Conservation (phyloP, 495 filamentous ascomycete genomes). For the Usnea hakonensis region DNA sequence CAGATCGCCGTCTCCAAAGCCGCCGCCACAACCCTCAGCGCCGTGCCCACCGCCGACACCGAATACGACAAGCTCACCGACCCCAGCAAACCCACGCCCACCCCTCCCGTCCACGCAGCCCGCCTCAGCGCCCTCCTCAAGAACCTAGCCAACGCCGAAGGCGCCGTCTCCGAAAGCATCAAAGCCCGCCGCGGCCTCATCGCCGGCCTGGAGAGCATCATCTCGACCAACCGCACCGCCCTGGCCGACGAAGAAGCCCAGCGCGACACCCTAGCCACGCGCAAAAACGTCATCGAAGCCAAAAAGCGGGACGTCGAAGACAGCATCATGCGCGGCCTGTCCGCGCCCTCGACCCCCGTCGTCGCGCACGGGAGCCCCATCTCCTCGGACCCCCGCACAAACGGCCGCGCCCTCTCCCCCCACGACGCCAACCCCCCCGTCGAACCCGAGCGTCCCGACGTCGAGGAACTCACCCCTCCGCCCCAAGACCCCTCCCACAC, state of each 20-base stretch:
- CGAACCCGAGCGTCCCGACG: slow-evolving; percentile 59
- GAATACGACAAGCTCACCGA: slow-evolving; percentile 80
- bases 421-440: slow-evolving; percentile 25
- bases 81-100: slow-evolving; percentile 53
- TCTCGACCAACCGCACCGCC: slow-evolving; percentile 64
- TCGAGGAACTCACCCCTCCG: slow-evolving; percentile 80
- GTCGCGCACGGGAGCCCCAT: slow-evolving; percentile 29
- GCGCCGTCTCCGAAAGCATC: slow-evolving; percentile 81
- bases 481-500: slow-evolving; percentile 45
- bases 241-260: slow-evolving; percentile 60
- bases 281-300: slow-evolving; percentile 58
- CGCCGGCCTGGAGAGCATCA: slow-evolving; percentile 69
- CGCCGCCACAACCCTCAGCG: slow-evolving; percentile 50
- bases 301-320: slow-evolving; percentile 84
- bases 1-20: slow-evolving; percentile 68
- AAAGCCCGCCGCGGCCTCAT: slow-evolving; percentile 75
- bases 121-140: slow-evolving; percentile 81
- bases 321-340: slow-evolving; percentile 74
- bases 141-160: slow-evolving; percentile 81
- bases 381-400: slow-evolving; percentile 30
- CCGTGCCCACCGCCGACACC: slow-evolving; percentile 57
- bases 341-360: slow-evolving; percentile 36
- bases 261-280: slow-evolving; percentile 48
- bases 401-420: slow-evolving; percentile 1
- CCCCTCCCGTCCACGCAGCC: slow-evolving; percentile 84